Evolutionary conservation across 345 rosid genomes (phyloP), one percentile per base, ranked within the genome.

Genomic region (Hibiscus tridactylites): DNA sequence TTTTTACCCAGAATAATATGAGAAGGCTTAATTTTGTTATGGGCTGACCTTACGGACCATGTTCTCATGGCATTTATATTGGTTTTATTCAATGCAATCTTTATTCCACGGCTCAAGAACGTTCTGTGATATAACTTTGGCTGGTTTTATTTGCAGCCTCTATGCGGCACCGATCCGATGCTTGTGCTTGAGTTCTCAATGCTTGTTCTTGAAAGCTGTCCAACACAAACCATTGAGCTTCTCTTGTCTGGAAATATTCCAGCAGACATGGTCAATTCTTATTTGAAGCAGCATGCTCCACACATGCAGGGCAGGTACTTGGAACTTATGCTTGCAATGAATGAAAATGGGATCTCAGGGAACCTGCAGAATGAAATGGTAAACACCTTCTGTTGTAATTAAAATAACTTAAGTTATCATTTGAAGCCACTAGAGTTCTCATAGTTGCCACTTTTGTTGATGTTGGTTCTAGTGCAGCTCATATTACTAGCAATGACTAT

Each of bases 351-450:
- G 70, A 85, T 92, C 73, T 91, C 99, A 44, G 91, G 93, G 75
- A 96, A 91, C 78, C 88, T 96, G 70, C 97, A 96, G 83, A 92
- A 91, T 75, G 99, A 92, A 82, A 96, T 96, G 99, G 99, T 96
- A 68, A 76, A 68, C 26, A 37, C 70, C 1, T 61, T 44, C 29
- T 15, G 19, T 19, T 66, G 15, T 50, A 15, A 19, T 54, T 24
- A 56, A 19, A 66, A 37, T 42, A 63, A 47, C 62, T 57, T 44
- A 49, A 29, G 42, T 62, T 68, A 29, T 47, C 60, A 66, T 54
- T 68, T 17, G 59, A 56, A 11, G 37, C 56, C 37, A 44, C 28
- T 28, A 13, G 19, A 71, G 35, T 49, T 60, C 65, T 35, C 39
- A 26, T 58, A 1, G 65, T 57, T 58, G 13, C 35, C 13, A 15